These are phyloP conservation scores for Populus hybrid DNA, from an alignment of 441 rosid species.

Conservation along the genomic window DNA sequence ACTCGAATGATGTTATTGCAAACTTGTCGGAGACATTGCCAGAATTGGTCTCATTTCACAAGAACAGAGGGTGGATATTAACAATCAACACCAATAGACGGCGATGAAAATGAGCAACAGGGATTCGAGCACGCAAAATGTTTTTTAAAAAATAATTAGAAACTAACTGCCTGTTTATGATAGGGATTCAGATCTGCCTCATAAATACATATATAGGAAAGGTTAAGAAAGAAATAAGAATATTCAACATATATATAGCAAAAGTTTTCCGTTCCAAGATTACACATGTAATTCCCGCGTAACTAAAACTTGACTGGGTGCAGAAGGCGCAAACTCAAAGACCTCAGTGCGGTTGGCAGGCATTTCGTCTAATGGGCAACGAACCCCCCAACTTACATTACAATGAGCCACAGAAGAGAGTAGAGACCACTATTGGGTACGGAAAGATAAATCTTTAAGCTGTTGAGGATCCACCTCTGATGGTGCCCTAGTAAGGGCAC, in stretches of 20 bases:
- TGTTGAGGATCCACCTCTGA: constrained; percentile 83
- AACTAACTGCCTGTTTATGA: too few relatives aligned
- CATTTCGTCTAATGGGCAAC: not conserved
- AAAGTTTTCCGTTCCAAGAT: not conserved
- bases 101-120: too few relatives aligned
- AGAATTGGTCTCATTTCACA: too few relatives aligned
- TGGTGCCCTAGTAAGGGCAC: constrained; percentile 79
- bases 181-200: too few relatives aligned
- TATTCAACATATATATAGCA: not conserved
- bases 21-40: not conserved
- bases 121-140: too few relatives aligned
- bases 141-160: too few relatives aligned
- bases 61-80: too few relatives aligned
- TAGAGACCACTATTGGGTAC: constrained; percentile 20
- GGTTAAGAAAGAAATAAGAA: not conserved
- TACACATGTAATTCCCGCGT: too few relatives aligned
- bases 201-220: not conserved
- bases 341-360: not conserved
- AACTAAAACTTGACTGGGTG: not conserved
- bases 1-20: too few relatives aligned
- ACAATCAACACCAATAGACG: too few relatives aligned
- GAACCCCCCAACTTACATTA: not conserved
- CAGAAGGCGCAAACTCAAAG: not conserved
- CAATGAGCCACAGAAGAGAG: not conserved
- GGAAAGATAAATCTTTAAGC: constrained; percentile 14